Evolutionary conservation across 345 rosid species (phyloP).

Genomic region (Eucalyptus marginata): DNA sequence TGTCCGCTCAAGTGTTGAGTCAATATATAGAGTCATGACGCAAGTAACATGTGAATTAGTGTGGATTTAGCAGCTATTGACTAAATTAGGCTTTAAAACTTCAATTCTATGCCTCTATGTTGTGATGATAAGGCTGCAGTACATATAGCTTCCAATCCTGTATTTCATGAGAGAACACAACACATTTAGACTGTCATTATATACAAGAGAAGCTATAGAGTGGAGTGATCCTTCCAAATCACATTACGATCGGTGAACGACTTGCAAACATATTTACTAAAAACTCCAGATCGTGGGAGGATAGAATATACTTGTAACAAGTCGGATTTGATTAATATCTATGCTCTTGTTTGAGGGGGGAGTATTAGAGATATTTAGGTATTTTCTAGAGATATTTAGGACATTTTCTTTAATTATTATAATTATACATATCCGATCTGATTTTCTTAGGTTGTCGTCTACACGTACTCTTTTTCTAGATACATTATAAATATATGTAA

Average conservation of each 20-base stretch:
- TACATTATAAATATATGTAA: background rate
- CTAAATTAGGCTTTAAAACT: background rate
- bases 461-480: background rate
- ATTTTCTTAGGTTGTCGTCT: background rate
- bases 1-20: background rate
- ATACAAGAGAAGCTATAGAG: background rate
- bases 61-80: background rate
- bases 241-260: background rate
- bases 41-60: background rate
- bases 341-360: background rate
- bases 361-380: background rate
- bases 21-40: background rate
- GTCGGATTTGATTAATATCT: no score
- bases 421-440: no score
- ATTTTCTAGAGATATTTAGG: no score
- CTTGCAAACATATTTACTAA: background rate
- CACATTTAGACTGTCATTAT: background rate
- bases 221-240: background rate
- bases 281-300: background rate
- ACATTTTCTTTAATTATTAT: no score
- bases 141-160: background rate
- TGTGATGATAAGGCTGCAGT: background rate
- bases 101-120: background rate
- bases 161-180: background rate
- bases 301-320: no score